A percentile compares a stretch with the other conserved stretches of the same genome.
Evolutionary conservation across 2,329 filamentous ascomycete species (phyloP).

Genomic region (Penicillium concentricum): DNA sequence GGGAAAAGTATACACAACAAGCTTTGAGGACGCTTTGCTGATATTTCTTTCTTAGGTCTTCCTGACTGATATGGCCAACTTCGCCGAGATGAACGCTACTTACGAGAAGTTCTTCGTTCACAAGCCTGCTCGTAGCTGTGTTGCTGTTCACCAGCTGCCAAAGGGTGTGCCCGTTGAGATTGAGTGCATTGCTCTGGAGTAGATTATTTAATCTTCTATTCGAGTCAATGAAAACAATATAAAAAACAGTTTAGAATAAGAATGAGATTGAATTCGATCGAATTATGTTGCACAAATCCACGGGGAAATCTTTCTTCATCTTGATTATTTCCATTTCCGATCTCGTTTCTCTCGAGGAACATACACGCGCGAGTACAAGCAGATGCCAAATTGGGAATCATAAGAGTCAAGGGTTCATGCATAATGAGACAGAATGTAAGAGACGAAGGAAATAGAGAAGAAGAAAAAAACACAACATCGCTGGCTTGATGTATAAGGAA

Average conservation of each 20-base stretch:
- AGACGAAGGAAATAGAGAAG: background rate
- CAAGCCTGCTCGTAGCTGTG: conserved; percentile 63
- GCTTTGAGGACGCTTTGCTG: background rate
- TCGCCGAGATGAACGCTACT: conserved; percentile 73
- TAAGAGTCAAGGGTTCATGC: conserved; percentile 7
- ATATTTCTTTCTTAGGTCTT: conserved; percentile 60
- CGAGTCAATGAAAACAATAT: background rate
- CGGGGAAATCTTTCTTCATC: background rate
- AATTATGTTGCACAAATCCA: background rate
- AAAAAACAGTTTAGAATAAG: background rate
- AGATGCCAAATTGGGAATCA: conserved; percentile 16
- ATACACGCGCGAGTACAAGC: conserved; percentile 5
- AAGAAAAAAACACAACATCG: background rate
- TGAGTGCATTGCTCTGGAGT: conserved; percentile 61
- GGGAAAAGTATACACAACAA: background rate
- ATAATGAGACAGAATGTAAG: conserved; percentile 3
- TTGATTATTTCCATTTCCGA: background rate
- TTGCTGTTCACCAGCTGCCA: conserved; percentile 62
- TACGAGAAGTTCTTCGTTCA: conserved; percentile 69
- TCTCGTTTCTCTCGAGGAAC: background rate
- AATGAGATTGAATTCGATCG: background rate
- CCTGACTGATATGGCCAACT: conserved; percentile 86
- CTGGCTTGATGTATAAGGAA: conserved; percentile 2
- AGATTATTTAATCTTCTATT: conserved; percentile 11
- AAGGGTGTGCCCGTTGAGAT: conserved; percentile 66